These are phyloP conservation scores for Phialophora verrucosa DNA, from an alignment of 2,329 filamentous ascomycete genomes.

Conservation along the genomic window DNA sequence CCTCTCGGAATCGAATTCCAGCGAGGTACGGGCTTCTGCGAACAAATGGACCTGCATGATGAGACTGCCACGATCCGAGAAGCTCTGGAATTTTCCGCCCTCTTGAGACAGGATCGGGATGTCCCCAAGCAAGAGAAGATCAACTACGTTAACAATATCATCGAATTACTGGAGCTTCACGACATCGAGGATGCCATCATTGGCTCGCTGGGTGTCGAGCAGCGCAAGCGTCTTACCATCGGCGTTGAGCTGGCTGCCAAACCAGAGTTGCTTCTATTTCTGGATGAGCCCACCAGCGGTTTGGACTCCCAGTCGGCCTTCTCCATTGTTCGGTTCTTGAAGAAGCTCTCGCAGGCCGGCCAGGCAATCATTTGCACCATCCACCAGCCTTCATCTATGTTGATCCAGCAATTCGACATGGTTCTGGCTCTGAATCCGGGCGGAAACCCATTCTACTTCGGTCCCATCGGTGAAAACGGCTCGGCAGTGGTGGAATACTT, in stretches of 20 bases:
- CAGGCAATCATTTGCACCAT: constrained; percentile 77
- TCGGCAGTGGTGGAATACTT: constrained; percentile 71
- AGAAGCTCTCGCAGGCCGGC: constrained; percentile 69
- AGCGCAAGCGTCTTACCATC: constrained; percentile 74
- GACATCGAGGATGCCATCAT: constrained; percentile 72
- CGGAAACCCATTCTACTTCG: constrained; percentile 76
- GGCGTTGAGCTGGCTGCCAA: constrained; percentile 75
- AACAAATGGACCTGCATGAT: constrained; percentile 75
- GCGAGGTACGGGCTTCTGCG: constrained; percentile 71
- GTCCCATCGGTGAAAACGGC: constrained; percentile 71
- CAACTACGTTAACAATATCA: constrained; percentile 69
- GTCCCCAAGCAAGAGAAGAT: constrained; percentile 66
- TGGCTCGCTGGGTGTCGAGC: constrained; percentile 68
- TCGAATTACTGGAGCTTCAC: constrained; percentile 67
- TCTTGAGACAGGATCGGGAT: constrained; percentile 64
- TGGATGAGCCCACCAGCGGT: constrained; percentile 74
- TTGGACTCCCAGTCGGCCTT: constrained; percentile 72
- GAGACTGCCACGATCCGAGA: constrained; percentile 70
- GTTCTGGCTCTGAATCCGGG: constrained; percentile 71
- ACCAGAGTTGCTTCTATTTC: constrained; percentile 69
- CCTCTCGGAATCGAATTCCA: constrained; percentile 68
- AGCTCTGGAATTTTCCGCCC: constrained; percentile 71
- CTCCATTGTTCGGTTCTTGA: constrained; percentile 71
- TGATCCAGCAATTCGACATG: constrained; percentile 76
- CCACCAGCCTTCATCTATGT: constrained; percentile 71